Evolutionary conservation across 495 filamentous ascomycete genomes (phyloP), one percentile per base, ranked within the genome.

Genomic region (Penicillium herquei): DNA sequence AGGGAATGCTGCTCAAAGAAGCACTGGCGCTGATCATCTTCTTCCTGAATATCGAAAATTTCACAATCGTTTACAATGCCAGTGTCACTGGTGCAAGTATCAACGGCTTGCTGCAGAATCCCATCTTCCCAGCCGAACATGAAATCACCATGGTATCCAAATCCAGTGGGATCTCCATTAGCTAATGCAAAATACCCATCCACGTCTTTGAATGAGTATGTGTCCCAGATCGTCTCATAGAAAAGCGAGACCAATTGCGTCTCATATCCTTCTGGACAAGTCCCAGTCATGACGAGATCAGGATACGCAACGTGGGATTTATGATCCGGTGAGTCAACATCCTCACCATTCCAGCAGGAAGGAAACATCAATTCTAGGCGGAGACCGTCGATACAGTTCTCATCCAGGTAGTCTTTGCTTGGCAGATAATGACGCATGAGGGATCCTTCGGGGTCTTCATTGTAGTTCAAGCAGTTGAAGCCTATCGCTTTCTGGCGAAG

Each of bases 391-490:
- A 65, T 63, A 65, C 92, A 96, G 62, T 92, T 81, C 39, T 73
- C 78, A 62, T 96, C 90, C 31, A 95, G 76, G 59, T 78, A 94
- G 1, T 70, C 70, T 78, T 96, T 94, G 52, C 87, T 81, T 0
- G 93, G 92, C 61, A 98, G 43, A 62, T 81, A 85, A 66, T 94
- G 90, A 42, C 92, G 88, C 49, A 79, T 85, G n/a, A 96, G 74
- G 13, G 90, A 85, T 0, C 79, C 76, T 65, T 96, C 91, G 16
- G 85, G 62, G 0, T 67, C 56, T 0, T 50, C 35, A 17, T 62
- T 51, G 63, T 95, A 95, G 80, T 96, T 81, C 47, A 98, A 70
- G 69, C 93, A 98, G 75, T 96, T 96, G 79, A 93, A 96, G 3
- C 93, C 93, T 31, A 96, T 53, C 8, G 92, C 91, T 49, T 91